Base-by-base conservation (phyloP, 148 eudicot genomes). In the Dysphania ambrosioides region DNA sequence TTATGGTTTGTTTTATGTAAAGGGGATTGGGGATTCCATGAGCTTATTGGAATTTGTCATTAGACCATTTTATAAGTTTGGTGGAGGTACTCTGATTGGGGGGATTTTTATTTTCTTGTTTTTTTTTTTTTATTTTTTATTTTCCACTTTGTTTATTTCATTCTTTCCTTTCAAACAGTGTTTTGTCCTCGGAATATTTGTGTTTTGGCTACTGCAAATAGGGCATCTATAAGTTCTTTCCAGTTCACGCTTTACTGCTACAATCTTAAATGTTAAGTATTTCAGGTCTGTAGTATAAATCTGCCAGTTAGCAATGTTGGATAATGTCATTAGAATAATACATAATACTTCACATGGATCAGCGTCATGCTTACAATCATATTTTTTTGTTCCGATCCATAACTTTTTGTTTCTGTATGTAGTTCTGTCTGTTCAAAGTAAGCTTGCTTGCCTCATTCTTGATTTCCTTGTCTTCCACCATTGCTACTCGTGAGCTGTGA, bases 21-120 rank as follows among this genome's bases (percentile, higher is more conserved):
- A 63, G 49, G 38, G 60, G 41, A n/a, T 29, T 69, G 34, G 67
- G 70, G 73, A 67, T 79, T 79, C 74, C 77, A 67, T 73, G 63
- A 70, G 53, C 59, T 67, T 78, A 44, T 73, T 57, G 82, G 81
- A 69, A 41, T 42, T 77, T 79, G 71, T 55, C 79, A 51, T 64
- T 73, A 51, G 73, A 79, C 70, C 78, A 74, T 38, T 40, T 78
- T 64, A 63, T 66, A 18, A 66, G 47, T 69, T n/a, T 76, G 74
- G 79, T 76, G 79, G 79, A 47, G 69, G 73, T 76, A 79, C 70
- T 70, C 42, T 68, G 60, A 26, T 68, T 68, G 65, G 65, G 61
- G 26, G 35, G 26, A 16, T n/a, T n/a, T n/a, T n/a, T n/a, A n/a
- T n/a, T n/a, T n/a, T n/a, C n/a, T n/a, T n/a, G 16, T 51, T 64